Percentiles rank a stretch among this genome's conserved stretches.
Conservation (phyloP, 1,284 basidiomycete species). For the Agroathelia rolfsii region DNA sequence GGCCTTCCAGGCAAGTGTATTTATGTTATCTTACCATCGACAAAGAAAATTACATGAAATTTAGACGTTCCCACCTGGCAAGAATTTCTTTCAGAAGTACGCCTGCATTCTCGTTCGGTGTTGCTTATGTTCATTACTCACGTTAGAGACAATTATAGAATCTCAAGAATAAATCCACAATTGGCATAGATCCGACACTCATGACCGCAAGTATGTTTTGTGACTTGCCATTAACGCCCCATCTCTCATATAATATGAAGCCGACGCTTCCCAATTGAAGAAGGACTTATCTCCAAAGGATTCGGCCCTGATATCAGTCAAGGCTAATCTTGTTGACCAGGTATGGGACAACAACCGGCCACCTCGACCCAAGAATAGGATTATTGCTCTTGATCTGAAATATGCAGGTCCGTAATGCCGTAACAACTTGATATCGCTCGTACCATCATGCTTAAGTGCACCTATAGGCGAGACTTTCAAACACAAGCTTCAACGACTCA, state of each 20-base stretch:
- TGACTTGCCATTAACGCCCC: slow-evolving; percentile 4
- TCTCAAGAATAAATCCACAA: slow-evolving; percentile 46
- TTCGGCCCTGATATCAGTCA: slow-evolving; percentile 55
- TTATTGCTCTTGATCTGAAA: slow-evolving; percentile 65
- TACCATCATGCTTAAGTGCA: slow-evolving; percentile 3
- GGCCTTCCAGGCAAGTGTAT: slow-evolving; percentile 55
- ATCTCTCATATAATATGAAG: slow-evolving; percentile 22
- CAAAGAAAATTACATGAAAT: slow-evolving; percentile 9
- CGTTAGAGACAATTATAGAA: slow-evolving; percentile 39
- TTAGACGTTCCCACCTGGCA: slow-evolving; percentile 86
- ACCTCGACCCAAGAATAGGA: slow-evolving; percentile 54
- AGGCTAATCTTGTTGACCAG: slow-evolving; percentile 71
- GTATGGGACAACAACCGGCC: slow-evolving; percentile 75
- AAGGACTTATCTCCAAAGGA: slow-evolving; percentile 40
- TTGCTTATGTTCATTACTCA: slow-evolving; percentile 2
- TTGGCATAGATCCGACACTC: slow-evolving; percentile 78
- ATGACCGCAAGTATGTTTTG: slow-evolving; percentile 49
- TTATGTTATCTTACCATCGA: slow-evolving; percentile 1
- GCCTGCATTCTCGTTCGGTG: slow-evolving; percentile 3
- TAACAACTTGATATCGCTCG: neutral
- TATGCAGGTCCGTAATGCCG: slow-evolving; percentile 40
- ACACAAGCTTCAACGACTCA: slow-evolving; percentile 60
- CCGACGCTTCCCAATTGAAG: slow-evolving; percentile 47
- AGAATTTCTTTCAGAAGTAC: slow-evolving; percentile 69
- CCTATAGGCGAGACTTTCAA: slow-evolving; percentile 48